Base-by-base conservation (phyloP, 148 eudicot species). In the Rhododendron molle region DNA sequence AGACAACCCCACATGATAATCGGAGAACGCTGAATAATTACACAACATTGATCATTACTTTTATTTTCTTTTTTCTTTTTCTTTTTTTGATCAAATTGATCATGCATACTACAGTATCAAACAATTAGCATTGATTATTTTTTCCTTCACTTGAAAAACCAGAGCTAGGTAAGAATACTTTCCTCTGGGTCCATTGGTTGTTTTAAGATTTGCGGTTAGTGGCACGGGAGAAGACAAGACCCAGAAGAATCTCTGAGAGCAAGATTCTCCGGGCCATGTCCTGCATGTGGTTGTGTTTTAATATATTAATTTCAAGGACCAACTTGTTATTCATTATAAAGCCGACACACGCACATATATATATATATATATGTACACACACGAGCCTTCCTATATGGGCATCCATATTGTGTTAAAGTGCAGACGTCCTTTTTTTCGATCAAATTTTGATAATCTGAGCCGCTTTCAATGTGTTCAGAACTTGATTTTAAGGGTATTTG, bases 371-470 rank as follows among this genome's bases (percentile, higher is more conserved):
- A 32, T 32, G 34, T 0, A 38, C 40, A 5, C 44, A 38, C 43
- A 38, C 0, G 43, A 38, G 0, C 5, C 6, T 38, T 38, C 43
- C 5, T 38, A 38, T 38, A 38, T 38, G 6, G 6, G 6, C 43
- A 38, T 38, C 43, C 0, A 6, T 0, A 38, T 4, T 38, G 4
- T 5, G 43, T 38, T 40, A 40, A 40, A 0, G 7, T 40, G 44
- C 44, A 5, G 1, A 40, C 1, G 43, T 40, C 1, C 0, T 0
- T 0, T 40, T 40, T 40, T 5, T 0, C 44, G 44, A 40, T 0
- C 7, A 5, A 40, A 40, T 40, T 40, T 40, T 7, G 0, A 40
- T 40, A 1, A 40, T 40, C 5, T 1, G 7, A 40, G 1, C 44
- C 1, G 1, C 1, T n/a, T n/a, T 40, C 0, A 40, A 40, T 40